Conservation (phyloP, 2,329 filamentous ascomycete genomes). For the Hypoxylon sp. region DNA sequence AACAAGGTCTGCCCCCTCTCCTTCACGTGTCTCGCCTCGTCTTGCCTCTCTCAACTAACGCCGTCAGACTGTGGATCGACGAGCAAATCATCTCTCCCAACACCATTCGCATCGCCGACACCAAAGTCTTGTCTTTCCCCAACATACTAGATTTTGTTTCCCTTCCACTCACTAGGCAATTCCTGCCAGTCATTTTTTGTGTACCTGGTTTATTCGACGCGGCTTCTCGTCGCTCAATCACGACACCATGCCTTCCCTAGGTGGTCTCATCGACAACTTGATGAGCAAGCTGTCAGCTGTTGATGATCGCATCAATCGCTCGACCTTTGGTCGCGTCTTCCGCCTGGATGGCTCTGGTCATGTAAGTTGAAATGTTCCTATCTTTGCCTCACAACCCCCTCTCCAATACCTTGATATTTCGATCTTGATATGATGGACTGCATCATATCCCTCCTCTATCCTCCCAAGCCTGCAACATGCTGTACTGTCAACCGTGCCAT, state of each 20-base stretch:
- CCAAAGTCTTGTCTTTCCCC: slow-evolving; percentile 1
- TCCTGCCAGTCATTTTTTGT: slow-evolving; percentile 8
- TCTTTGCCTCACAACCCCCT: slow-evolving; percentile 6
- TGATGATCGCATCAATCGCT: slow-evolving; percentile 54
- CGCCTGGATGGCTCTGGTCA: slow-evolving; percentile 75
- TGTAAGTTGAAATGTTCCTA: slow-evolving; percentile 60
- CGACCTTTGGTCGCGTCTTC: slow-evolving; percentile 70
- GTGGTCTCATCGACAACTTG: slow-evolving; percentile 32
- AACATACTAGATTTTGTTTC: slow-evolving; percentile 1
- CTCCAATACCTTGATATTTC: neutral
- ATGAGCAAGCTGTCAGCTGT: slow-evolving; percentile 43
- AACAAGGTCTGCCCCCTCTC: slow-evolving; percentile 5
- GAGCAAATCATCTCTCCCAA: neutral
- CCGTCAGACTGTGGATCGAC: slow-evolving; percentile 4
- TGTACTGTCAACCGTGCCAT: slow-evolving; percentile 5
- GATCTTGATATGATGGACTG: slow-evolving; percentile 12
- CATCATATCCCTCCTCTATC: neutral
- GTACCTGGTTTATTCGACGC: slow-evolving; percentile 20
- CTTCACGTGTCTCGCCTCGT: slow-evolving; percentile 20
- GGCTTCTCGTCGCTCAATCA: slow-evolving; percentile 19
- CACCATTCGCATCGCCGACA: slow-evolving; percentile 14
- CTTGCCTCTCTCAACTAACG: slow-evolving; percentile 12
- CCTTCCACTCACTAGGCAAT: slow-evolving; percentile 14
- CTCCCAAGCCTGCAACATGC: neutral
- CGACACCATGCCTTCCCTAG: slow-evolving; percentile 31